Evolutionary conservation across 2,329 filamentous ascomycete species (phyloP).

Genomic region (Elsinoe arachidis): DNA sequence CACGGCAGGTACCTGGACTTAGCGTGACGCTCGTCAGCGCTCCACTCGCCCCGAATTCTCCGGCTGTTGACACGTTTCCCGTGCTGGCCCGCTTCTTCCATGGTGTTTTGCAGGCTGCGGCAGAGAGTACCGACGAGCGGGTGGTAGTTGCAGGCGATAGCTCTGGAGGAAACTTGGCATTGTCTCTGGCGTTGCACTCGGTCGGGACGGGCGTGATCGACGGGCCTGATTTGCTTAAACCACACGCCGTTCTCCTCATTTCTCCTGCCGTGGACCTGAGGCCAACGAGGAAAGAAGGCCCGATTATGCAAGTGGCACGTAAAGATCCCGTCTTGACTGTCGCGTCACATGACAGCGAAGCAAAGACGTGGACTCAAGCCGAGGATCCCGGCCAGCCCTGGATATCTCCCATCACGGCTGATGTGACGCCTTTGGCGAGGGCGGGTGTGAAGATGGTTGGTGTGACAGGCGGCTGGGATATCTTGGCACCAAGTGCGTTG

Average conservation of each 20-base stretch:
- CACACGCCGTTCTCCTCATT: constrained; percentile 36
- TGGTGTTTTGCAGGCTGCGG: constrained; percentile 32
- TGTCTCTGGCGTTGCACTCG: constrained; percentile 34
- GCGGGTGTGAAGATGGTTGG: constrained; percentile 43
- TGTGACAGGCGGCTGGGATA: constrained; percentile 44
- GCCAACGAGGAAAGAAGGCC: constrained; percentile 21
- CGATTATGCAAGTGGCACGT: constrained; percentile 20
- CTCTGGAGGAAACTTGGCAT: constrained; percentile 46
- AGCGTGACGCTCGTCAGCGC: constrained; percentile 43
- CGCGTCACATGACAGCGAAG: constrained; percentile 34
- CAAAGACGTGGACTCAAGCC: constrained; percentile 34
- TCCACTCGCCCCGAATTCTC: constrained; percentile 46
- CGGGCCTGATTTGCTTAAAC: constrained; percentile 20
- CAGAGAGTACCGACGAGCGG: constrained; percentile 31
- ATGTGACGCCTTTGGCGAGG: constrained; percentile 32
- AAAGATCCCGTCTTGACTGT: constrained; percentile 41
- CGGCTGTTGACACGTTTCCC: constrained; percentile 42
- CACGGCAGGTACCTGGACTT: constrained; percentile 32
- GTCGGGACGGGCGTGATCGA: constrained; percentile 22
- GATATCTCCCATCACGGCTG: constrained; percentile 40
- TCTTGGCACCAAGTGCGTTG: constrained; percentile 45
- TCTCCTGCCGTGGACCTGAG: constrained; percentile 44
- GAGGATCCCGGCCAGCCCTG: constrained; percentile 37
- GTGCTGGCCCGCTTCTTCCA: constrained; percentile 39
- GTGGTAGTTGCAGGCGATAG: constrained; percentile 48